Percentiles rank a stretch among this genome's conserved stretches.
Conservation (phyloP, 371 early-diverging fungal genomes). For the Mortierella sp. region DNA sequence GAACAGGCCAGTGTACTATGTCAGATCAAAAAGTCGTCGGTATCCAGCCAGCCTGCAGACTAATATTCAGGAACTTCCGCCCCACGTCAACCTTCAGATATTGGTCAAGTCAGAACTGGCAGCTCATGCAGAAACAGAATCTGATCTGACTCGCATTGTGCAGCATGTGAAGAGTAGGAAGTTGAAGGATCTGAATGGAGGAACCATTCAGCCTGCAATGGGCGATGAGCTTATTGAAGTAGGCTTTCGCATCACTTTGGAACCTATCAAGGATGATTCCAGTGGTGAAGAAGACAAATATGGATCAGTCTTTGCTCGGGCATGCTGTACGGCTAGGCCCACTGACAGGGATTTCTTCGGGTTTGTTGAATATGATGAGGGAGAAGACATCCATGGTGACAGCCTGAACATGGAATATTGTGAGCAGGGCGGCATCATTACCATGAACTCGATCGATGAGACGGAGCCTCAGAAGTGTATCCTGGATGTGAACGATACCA, state of each 20-base stretch:
- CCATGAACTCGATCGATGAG: too few relatives aligned
- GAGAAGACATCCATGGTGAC: not conserved
- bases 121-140: not conserved
- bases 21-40: conserved; percentile 24
- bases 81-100: conserved; percentile 1
- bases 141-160: not conserved
- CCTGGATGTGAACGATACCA: conserved; percentile 35
- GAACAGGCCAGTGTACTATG: conserved; percentile 24
- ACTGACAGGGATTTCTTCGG: conserved; percentile 1
- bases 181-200: conserved; percentile 3
- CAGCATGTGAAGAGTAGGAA: not conserved
- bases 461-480: not conserved
- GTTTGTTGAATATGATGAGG: conserved; percentile 12
- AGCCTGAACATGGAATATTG: not conserved
- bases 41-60: conserved; percentile 19
- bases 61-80: conserved; percentile 7
- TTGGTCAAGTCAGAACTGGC: not conserved
- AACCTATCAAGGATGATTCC: not conserved
- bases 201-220: not conserved
- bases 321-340: conserved; percentile 6
- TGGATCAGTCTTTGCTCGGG: not conserved
- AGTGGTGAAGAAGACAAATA: not conserved
- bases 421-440: too few relatives aligned
- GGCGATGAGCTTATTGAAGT: not conserved
- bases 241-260: not conserved